These are phyloP conservation scores for Colletotrichum liriopes DNA, from an alignment of 2,329 filamentous ascomycete species.

Conservation along the genomic window DNA sequence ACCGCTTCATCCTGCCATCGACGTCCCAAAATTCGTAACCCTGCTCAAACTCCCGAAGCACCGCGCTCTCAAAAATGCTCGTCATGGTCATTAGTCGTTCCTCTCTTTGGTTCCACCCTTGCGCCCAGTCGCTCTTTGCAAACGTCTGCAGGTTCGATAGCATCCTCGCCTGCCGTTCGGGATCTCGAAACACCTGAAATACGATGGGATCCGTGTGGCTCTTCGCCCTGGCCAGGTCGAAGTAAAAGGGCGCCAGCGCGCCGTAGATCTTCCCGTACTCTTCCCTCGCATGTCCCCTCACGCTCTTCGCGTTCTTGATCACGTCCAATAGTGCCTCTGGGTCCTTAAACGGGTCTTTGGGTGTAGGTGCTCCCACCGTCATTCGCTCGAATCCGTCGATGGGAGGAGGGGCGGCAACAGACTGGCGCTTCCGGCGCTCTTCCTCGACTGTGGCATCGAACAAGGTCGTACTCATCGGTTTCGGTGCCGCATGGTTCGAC, in stretches of 20 bases:
- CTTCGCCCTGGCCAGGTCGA: slow-evolving; percentile 80
- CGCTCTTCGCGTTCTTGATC: slow-evolving; percentile 80
- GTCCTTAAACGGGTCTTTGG: slow-evolving; percentile 68
- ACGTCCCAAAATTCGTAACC: slow-evolving; percentile 92
- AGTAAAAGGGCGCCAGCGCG: slow-evolving; percentile 90
- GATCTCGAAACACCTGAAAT: slow-evolving; percentile 89
- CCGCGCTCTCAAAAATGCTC: slow-evolving; percentile 90
- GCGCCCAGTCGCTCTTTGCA: slow-evolving; percentile 83
- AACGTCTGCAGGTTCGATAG: slow-evolving; percentile 86
- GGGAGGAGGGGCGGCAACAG: slow-evolving; percentile 49
- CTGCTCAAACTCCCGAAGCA: slow-evolving; percentile 92
- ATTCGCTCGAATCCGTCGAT: slow-evolving; percentile 86
- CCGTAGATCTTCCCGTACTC: slow-evolving; percentile 94
- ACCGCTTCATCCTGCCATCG: slow-evolving; percentile 89
- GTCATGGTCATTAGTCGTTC: slow-evolving; percentile 82
- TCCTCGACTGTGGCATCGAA: slow-evolving; percentile 83
- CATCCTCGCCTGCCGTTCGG: slow-evolving; percentile 92
- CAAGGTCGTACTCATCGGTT: slow-evolving; percentile 68
- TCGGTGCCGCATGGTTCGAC: slow-evolving; percentile 44
- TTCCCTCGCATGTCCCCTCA: slow-evolving; percentile 87
- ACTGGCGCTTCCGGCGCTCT: slow-evolving; percentile 64
- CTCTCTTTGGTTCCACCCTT: slow-evolving; percentile 80
- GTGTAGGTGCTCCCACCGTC: slow-evolving; percentile 64
- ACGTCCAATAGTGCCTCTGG: slow-evolving; percentile 77
- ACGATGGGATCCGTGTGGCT: slow-evolving; percentile 86